Evolutionary conservation across 2,329 filamentous ascomycete species (phyloP), one percentile per base, ranked within the genome.

Genomic region (Arachnopeziza araneosa): DNA sequence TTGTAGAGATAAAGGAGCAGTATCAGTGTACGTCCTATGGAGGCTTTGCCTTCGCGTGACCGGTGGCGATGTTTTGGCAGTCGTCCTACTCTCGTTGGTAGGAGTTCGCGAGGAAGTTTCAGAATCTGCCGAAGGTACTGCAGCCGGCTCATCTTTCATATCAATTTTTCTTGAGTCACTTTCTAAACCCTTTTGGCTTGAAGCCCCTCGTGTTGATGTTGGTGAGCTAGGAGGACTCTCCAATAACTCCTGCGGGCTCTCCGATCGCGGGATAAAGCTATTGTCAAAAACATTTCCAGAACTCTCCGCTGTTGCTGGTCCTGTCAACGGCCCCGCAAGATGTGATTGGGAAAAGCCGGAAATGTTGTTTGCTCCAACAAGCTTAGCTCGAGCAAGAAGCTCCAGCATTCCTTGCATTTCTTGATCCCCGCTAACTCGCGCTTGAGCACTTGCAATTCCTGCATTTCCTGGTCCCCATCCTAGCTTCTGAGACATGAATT

Each of bases 401-500:
- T 98, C 93, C 75, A 97, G 84, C 89, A 96, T 92, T 69, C 87
- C 88, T 74, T 97, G 91, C 54, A 92, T 83, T 68, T 97, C 93
- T 56, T 90, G 78, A 74, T 98, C 93, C 23, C 92, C 93, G 63
- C 83, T 86, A 56, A 89, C 80, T 70, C 90, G 87, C 57, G 93
- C 91, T 74, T 96, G 91, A 19, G 91, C 92, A 71, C 86, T 91
- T 52, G 88, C 87, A 66, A 96, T 85, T 12, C 85, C 90, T 17
- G 89, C 85, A 71, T 88, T 89, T 56, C 84, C 85, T 32, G 87
- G 76, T 63, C 76, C 76, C 88, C 91, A 93, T 64, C 90, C 90
- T 75, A 96, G 83, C 65, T 90, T 90, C 72, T 97, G 92, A 30
- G 69, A 69, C 89, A 99, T 96, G 71, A 98, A 97, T 74, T 98